Conservation (phyloP, 345 rosid genomes). For the Gossypium arboreum region DNA sequence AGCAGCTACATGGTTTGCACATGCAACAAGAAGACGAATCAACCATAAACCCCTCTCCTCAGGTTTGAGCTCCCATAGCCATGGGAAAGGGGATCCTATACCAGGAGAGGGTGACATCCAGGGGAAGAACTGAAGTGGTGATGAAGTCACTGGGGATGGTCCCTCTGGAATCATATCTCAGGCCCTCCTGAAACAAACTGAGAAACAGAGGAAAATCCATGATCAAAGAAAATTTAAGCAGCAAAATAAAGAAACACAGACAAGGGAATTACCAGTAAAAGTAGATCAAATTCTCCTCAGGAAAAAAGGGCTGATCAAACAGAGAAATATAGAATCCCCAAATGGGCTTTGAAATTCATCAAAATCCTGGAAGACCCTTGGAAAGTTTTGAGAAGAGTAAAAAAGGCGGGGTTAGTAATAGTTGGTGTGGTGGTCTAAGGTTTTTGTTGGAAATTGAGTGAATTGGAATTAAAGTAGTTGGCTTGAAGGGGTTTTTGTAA, state of each 20-base stretch:
- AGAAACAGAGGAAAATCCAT: constrained; percentile 5
- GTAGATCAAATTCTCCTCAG: constrained; percentile 17
- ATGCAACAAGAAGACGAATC: constrained; percentile 50
- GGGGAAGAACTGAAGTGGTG: constrained; percentile 52
- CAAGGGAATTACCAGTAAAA: constrained; percentile 34
- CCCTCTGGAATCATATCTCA: constrained; percentile 52
- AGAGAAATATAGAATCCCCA: constrained; percentile 25
- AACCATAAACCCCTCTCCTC: constrained; percentile 66
- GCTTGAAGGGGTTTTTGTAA: constrained; percentile 31
- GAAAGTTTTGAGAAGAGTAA: too few species aligned
- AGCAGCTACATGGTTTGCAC: constrained; percentile 61
- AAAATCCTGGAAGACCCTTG: constrained; percentile 22
- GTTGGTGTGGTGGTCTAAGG: constrained; percentile 20
- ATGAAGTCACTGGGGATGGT: constrained; percentile 47
- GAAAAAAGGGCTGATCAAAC: constrained; percentile 17
- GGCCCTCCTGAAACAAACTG: background rate
- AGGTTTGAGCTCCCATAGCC: constrained; percentile 53
- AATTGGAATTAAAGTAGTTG: constrained; percentile 31
- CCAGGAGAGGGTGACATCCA: constrained; percentile 60
- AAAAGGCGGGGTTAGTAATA: constrained; percentile 10
- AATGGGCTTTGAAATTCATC: constrained; percentile 26
- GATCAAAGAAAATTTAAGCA: background rate
- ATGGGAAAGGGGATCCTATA: constrained; percentile 54
- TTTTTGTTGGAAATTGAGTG: constrained; percentile 31
- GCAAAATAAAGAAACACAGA: constrained; percentile 13